Evolutionary conservation across 176 grass and related monocot genomes (phyloP).

Genomic region (Oryza australiensis): DNA sequence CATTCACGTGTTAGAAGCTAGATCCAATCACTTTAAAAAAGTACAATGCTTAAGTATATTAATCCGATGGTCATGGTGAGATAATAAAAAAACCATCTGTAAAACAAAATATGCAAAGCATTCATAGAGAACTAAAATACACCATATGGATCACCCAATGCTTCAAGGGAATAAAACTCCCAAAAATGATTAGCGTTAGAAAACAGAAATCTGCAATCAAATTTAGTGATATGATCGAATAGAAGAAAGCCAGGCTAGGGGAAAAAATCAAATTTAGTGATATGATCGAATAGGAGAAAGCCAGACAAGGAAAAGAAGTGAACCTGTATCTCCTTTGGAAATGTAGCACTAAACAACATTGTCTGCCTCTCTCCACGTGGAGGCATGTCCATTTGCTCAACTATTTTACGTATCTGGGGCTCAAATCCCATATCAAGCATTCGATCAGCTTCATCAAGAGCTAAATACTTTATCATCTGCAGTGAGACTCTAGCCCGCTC

Average conservation of each 20-base stretch:
- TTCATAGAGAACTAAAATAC: background rate
- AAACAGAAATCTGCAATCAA: background rate
- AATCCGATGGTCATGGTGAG: background rate
- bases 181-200: background rate
- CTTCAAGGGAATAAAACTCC: background rate
- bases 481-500: constrained; percentile 93
- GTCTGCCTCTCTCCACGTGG: constrained; percentile 80
- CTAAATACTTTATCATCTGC: constrained; percentile 73
- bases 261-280: too few species aligned
- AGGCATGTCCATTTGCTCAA: constrained; percentile 96
- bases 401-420: constrained; percentile 94
- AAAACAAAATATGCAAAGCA: background rate
- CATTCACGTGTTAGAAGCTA: background rate
- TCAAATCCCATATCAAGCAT: constrained; percentile 99
- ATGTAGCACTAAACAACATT: constrained; percentile 98
- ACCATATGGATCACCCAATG: background rate
- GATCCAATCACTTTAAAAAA: background rate
- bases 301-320: background rate
- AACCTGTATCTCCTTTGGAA: constrained; percentile 96
- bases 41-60: background rate
- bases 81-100: background rate
- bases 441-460: constrained; percentile 95
- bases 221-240: background rate
- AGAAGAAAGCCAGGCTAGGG: background rate
- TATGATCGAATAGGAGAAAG: background rate